These are phyloP conservation scores for Syncephalastrum racemosum DNA, from an alignment of 371 early-diverging fungal genomes.

Conservation along the genomic window DNA sequence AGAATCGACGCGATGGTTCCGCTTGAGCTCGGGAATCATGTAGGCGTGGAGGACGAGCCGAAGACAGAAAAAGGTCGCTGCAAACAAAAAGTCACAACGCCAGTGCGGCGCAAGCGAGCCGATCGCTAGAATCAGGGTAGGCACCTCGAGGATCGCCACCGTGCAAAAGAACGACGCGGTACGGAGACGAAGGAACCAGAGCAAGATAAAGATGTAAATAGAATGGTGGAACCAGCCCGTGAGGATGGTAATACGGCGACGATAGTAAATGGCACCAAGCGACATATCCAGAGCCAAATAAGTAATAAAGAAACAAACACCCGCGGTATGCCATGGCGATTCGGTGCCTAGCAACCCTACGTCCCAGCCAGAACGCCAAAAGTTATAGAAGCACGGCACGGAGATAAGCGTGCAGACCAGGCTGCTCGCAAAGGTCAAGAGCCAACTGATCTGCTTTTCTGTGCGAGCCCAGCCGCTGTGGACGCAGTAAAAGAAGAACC, in stretches of 20 bases:
- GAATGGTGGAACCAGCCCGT: conserved; percentile 62
- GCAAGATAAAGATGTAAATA: conserved; percentile 31
- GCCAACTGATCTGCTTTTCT: conserved; percentile 32
- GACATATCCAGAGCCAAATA: conserved; percentile 48
- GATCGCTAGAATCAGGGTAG: conserved; percentile 39
- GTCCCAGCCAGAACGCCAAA: conserved; percentile 25
- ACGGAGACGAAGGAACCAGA: conserved; percentile 27
- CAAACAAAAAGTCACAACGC: conserved; percentile 46
- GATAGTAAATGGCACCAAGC: conserved; percentile 46
- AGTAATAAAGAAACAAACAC: conserved; percentile 36
- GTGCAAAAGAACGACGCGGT: conserved; percentile 30
- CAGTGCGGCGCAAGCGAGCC: conserved; percentile 31
- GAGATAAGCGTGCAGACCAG: conserved; percentile 25
- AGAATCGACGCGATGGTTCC: conserved; percentile 12
- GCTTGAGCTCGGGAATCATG: conserved; percentile 20
- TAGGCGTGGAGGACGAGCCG: conserved; percentile 44
- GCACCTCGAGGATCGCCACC: conserved; percentile 40
- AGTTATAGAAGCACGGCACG: conserved; percentile 20
- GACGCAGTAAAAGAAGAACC: conserved; percentile 25
- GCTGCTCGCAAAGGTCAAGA: conserved; percentile 32
- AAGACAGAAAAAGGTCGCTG: conserved; percentile 32
- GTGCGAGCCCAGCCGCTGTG: conserved; percentile 20
- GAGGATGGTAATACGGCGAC: conserved; percentile 43
- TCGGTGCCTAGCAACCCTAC: conserved; percentile 17
- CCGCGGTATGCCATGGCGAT: conserved; percentile 17